Percentiles rank a stretch among this genome's conserved stretches.
Conservation (phyloP, 1,139 yeast species). For the Zhuliangozyma blackwelliae region DNA sequence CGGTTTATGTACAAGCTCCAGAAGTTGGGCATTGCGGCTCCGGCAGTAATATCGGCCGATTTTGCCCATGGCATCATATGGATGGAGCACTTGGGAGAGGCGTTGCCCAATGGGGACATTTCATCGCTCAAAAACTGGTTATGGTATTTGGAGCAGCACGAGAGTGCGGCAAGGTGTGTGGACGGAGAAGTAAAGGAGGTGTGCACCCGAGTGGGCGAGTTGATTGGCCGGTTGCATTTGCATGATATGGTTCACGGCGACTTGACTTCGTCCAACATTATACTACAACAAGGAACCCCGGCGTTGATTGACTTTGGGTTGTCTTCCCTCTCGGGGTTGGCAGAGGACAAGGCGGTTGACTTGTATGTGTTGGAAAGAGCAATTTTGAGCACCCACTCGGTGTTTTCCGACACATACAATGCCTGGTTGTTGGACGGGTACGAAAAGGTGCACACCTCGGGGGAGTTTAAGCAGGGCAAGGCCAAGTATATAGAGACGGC, state of each 20-base stretch:
- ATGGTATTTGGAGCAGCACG: constrained; percentile 52
- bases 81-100: constrained; percentile 74
- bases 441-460: constrained; percentile 30
- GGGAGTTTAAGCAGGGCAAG: constrained; percentile 23
- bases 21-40: constrained; percentile 57
- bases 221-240: constrained; percentile 69
- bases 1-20: constrained; percentile 64
- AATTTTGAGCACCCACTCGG: constrained; percentile 83
- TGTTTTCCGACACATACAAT: constrained; percentile 58
- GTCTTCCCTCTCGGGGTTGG: constrained; percentile 66
- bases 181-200: constrained; percentile 36
- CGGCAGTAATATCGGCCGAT: constrained; percentile 69
- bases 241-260: constrained; percentile 91
- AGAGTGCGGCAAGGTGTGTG: constrained; percentile 20
- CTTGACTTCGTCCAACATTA: constrained; percentile 83
- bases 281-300: constrained; percentile 51
- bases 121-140: constrained; percentile 68
- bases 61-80: constrained; percentile 76
- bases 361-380: constrained; percentile 93
- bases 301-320: constrained; percentile 89
- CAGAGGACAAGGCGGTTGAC: constrained; percentile 96
- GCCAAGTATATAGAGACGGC: constrained; percentile 53
- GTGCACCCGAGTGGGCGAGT: constrained; percentile 55
- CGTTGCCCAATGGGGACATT: constrained; percentile 42
- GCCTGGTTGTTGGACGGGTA: constrained; percentile 77